A percentile compares a stretch with the other conserved stretches of the same genome.
These are phyloP conservation scores for Podila verticillata DNA, from an alignment of 192 early-diverging fungal genomes.

Conservation along the genomic window DNA sequence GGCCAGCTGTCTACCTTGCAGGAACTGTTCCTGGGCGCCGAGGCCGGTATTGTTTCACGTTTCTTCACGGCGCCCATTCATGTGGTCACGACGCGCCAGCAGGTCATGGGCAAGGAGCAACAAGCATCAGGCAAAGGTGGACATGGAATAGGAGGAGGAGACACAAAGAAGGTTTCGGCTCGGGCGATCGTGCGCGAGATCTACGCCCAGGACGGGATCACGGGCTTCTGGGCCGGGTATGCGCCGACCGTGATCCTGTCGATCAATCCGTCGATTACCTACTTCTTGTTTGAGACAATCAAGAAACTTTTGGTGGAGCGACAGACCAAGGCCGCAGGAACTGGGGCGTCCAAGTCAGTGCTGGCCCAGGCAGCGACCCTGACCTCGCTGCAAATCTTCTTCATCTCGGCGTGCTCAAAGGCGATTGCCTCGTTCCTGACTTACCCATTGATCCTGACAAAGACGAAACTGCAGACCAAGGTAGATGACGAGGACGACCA, in stretches of 20 bases:
- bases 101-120: slow-evolving; percentile 44
- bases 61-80: slow-evolving; percentile 62
- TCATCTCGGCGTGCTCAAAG: slow-evolving; percentile 59
- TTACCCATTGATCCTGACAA: slow-evolving; percentile 60
- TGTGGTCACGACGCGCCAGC: slow-evolving; percentile 59
- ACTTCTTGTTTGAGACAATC: slow-evolving; percentile 60
- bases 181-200: slow-evolving; percentile 47
- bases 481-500: slow-evolving; percentile 7
- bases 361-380: slow-evolving; percentile 32
- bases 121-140: background rate
- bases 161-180: slow-evolving; percentile 29
- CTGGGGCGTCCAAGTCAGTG: slow-evolving; percentile 16
- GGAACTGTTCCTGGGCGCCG: slow-evolving; percentile 61
- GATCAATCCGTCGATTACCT: slow-evolving; percentile 62
- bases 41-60: slow-evolving; percentile 57
- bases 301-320: slow-evolving; percentile 31
- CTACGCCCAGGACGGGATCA: slow-evolving; percentile 54
- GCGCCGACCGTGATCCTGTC: slow-evolving; percentile 57
- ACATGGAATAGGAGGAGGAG: background rate
- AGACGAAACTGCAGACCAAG: slow-evolving; percentile 53
- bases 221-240: slow-evolving; percentile 62
- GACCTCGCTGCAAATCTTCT: slow-evolving; percentile 54
- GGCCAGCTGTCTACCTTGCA: slow-evolving; percentile 53
- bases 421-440: slow-evolving; percentile 60
- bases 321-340: slow-evolving; percentile 6